A percentile compares a stretch with the other conserved stretches of the same genome.
phyloP scores from a whole-genome alignment of 345 rosid species.

The Eucalyptus camaldulensis region DNA sequence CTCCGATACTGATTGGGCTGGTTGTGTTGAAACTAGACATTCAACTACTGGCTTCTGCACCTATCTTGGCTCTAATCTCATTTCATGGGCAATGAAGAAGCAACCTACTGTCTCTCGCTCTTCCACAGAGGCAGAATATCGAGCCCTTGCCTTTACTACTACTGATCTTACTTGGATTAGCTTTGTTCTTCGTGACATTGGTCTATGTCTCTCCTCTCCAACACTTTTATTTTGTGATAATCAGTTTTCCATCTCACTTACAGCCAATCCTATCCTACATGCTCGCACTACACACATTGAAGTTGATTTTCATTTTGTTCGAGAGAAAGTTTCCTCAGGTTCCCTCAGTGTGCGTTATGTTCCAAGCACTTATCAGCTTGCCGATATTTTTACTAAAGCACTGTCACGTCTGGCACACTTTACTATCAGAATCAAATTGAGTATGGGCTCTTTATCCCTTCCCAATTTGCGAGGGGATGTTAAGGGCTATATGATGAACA shows the following conservation, averaged over 20 bases:
- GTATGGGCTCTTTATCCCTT: not conserved
- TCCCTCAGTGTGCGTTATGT: too few relatives aligned
- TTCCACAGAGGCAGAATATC: not conserved
- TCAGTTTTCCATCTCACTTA: not conserved
- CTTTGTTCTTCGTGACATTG: not conserved
- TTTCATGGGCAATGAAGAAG: not conserved
- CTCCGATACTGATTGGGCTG: not conserved
- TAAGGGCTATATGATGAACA: too few relatives aligned
- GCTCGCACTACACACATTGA: too few relatives aligned
- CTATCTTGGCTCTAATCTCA: not conserved
- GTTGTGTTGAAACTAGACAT: not conserved
- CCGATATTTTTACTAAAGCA: too few relatives aligned
- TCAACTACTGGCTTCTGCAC: not conserved
- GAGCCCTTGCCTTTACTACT: not conserved
- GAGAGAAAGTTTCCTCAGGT: too few relatives aligned
- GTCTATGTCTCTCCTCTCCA: rapidly evolving
- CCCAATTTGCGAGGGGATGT: too few relatives aligned
- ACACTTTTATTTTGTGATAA: not conserved
- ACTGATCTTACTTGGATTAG: not conserved
- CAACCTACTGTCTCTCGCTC: not conserved
- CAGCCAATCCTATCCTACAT: not conserved
- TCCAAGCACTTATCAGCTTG: not conserved
- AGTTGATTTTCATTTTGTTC: too few relatives aligned
- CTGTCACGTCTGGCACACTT: rapidly evolving
- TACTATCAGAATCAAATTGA: too few relatives aligned